Evolutionary conservation across 2,329 filamentous ascomycete species (phyloP), one percentile per base, ranked within the genome.

Genomic region (Simplicillium sp.): DNA sequence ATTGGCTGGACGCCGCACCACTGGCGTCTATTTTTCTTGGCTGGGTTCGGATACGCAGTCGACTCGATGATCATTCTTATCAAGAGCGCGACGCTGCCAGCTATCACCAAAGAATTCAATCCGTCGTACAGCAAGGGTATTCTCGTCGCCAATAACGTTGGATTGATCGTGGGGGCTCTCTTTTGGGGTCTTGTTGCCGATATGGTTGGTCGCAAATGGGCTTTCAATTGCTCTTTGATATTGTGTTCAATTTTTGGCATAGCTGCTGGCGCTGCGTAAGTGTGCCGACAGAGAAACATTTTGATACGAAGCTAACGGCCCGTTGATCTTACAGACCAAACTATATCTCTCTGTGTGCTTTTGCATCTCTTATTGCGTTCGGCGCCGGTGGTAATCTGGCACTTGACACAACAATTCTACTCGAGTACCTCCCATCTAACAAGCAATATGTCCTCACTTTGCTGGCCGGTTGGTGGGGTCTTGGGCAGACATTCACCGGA

Each of bases 311-410:
- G n/a, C n/a, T n/a, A n/a, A n/a, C n/a, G n/a, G n/a, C n/a, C n/a
- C n/a, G n/a, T n/a, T n/a, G n/a, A n/a, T n/a, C n/a, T 74, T 0
- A 55, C 79, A 31, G 29, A 9, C 29, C 29, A n/a, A 31, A 31
- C 9, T 81, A 82, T 48, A 67, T 77, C n/a, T 69, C 67, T 13
- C 53, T 82, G 36, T 62, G 71, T 33, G 69, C 74, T 2, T 82
- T 82, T 48, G 29, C 29, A 31, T 31, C 29, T 9, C 29, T 31
- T 9, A n/a, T 31, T 31, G 29, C 29, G 9, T 31, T 31, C n/a
- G 80, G 79, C 0, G 73, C 64, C 1, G 80, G 80, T 13, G 80
- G 80, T 2, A 84, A 83, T 51, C 56, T 83, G 15, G 73, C 83
- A 1, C 59, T 83, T 2, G 78, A 82, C 47, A 80, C 77, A 3